Conservation (phyloP, 345 rosid genomes). For the Mallotus nudiflorus region DNA sequence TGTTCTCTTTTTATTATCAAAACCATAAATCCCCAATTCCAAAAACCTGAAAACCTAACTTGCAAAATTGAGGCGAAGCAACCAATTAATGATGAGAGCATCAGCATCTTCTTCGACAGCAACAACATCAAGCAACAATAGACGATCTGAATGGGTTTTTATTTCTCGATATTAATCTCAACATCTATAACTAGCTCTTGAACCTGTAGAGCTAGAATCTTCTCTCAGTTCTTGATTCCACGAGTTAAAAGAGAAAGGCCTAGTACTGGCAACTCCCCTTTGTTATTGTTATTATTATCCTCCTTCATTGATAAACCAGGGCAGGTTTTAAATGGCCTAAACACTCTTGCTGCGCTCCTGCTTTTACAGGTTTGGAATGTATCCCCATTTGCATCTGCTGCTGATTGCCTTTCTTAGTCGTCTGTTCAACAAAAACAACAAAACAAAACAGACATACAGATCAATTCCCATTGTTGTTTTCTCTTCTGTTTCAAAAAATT, state of each 20-base stretch:
- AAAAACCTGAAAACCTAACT: too few relatives aligned
- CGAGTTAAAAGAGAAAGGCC: conserved; percentile 56
- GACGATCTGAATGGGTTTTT: too few relatives aligned
- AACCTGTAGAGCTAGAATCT: conserved; percentile 48
- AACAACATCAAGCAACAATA: too few relatives aligned
- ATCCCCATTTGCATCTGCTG: conserved; percentile 29
- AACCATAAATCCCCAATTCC: too few relatives aligned
- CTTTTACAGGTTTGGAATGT: conserved; percentile 35
- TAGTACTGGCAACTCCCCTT: conserved; percentile 29
- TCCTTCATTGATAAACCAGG: conserved; percentile 22
- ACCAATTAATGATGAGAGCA: too few relatives aligned
- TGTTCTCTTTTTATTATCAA: too few relatives aligned
- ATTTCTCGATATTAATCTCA: too few relatives aligned
- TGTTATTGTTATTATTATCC: conserved; percentile 3
- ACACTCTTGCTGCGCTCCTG: conserved; percentile 34
- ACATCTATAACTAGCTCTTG: conserved; percentile 46
- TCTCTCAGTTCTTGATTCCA: conserved; percentile 53
- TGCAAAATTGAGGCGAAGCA: too few relatives aligned
- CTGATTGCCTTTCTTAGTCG: conserved; percentile 36
- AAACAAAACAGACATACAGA: conserved; percentile 4
- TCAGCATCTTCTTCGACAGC: too few relatives aligned
- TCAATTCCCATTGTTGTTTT: conserved; percentile 5
- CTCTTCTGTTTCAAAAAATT: too few relatives aligned
- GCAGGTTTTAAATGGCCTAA: conserved; percentile 41
- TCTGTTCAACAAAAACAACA: conserved; percentile 35